A percentile compares a stretch with the other conserved stretches of the same genome.
phyloP scores from a whole-genome alignment of 805 yeast species.

The Schwanniomyces polymorphus region DNA sequence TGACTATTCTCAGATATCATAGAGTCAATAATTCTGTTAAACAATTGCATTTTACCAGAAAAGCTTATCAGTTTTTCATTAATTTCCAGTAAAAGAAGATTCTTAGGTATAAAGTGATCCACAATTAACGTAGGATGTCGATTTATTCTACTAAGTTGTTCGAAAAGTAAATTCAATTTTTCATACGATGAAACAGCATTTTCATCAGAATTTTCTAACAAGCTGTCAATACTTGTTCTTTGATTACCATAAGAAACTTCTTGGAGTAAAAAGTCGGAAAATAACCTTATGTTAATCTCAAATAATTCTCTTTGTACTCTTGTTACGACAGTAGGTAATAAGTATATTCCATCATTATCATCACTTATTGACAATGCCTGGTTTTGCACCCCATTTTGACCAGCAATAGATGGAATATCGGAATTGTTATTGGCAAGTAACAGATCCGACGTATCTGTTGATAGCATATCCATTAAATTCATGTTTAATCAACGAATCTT shows the following conservation, averaged over 20 bases:
- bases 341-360: slow-evolving; percentile 21
- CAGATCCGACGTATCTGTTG: slow-evolving; percentile 28
- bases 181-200: slow-evolving; percentile 17
- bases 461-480: slow-evolving; percentile 42
- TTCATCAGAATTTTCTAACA: slow-evolving; percentile 22
- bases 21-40: slow-evolving; percentile 49
- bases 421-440: slow-evolving; percentile 3
- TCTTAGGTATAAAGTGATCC: slow-evolving; percentile 76
- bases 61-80: slow-evolving; percentile 52
- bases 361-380: slow-evolving; percentile 12
- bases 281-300: slow-evolving; percentile 31
- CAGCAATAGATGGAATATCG: background rate
- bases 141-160: slow-evolving; percentile 49
- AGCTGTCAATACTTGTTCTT: slow-evolving; percentile 37
- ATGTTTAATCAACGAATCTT: slow-evolving; percentile 12
- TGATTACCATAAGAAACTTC: slow-evolving; percentile 21
- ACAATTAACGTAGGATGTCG: slow-evolving; percentile 73
- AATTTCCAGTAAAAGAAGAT: slow-evolving; percentile 63
- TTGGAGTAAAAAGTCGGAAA: slow-evolving; percentile 21
- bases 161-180: slow-evolving; percentile 41
- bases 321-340: slow-evolving; percentile 35
- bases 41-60: slow-evolving; percentile 59
- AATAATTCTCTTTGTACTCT: slow-evolving; percentile 33
- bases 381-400: background rate
- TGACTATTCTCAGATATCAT: slow-evolving; percentile 15